Conservation (phyloP, 768 basidiomycete genomes). For the Pleurotus tuoliensis region DNA sequence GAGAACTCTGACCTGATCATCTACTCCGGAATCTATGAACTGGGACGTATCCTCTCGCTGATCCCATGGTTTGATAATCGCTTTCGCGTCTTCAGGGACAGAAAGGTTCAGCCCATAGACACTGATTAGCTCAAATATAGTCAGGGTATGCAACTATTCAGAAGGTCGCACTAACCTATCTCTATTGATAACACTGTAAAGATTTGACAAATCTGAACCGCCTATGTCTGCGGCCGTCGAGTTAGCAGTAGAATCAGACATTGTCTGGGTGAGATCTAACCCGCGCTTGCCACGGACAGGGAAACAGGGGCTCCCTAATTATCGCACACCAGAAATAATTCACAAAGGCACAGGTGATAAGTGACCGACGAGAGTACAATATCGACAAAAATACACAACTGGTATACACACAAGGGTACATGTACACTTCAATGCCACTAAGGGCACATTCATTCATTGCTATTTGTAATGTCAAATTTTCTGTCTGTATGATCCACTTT, state of each 20-base stretch:
- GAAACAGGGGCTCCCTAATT: no score
- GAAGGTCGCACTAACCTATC: conserved; percentile 51
- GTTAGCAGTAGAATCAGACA: conserved; percentile 23
- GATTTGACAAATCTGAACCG: conserved; percentile 47
- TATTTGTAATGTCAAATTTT: no score
- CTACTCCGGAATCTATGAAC: conserved; percentile 76
- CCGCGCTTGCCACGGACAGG: background rate
- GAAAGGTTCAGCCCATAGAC: conserved; percentile 78
- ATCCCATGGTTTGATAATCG: conserved; percentile 79
- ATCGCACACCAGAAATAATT: no score
- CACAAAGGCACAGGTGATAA: no score
- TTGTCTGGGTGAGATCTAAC: background rate
- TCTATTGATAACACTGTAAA: conserved; percentile 59
- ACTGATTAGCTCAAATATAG: conserved; percentile 32
- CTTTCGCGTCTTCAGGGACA: conserved; percentile 77
- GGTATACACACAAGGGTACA: no score
- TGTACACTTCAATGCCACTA: no score
- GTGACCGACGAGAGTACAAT: no score
- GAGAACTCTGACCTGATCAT: conserved; percentile 62
- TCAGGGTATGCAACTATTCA: background rate
- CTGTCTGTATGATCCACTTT: no score
- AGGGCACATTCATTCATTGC: no score
- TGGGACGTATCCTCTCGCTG: conserved; percentile 62
- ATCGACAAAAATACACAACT: no score
- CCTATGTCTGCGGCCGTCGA: conserved; percentile 43